Evolutionary conservation across 805 yeast genomes (phyloP).

Genomic region (Candida yuanshanica): DNA sequence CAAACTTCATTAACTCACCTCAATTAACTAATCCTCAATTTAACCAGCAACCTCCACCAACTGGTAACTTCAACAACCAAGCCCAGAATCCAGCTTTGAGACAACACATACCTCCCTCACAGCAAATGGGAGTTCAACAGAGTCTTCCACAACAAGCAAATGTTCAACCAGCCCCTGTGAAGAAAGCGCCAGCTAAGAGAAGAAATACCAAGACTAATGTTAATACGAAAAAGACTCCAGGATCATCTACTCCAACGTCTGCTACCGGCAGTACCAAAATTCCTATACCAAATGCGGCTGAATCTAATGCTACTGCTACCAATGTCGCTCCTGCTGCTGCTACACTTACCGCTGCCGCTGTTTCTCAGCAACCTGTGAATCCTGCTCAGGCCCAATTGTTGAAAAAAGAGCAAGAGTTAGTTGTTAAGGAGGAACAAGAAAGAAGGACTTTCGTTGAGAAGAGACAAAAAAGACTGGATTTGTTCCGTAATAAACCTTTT

Average conservation of each 20-base stretch:
- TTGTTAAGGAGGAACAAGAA: conserved; percentile 13
- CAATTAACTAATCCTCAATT: conserved; percentile 6
- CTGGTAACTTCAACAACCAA: conserved; percentile 5
- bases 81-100: not conserved
- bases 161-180: conserved; percentile 2
- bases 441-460: conserved; percentile 16
- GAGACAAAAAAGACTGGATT: conserved; percentile 18
- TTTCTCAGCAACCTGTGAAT: conserved; percentile 2
- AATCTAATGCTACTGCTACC: conserved; percentile 6
- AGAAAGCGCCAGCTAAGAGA: conserved; percentile 12
- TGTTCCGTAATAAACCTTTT: conserved; percentile 15
- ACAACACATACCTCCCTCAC: conserved; percentile 3
- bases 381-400: conserved; percentile 13
- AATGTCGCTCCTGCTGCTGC: conserved; percentile 2
- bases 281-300: conserved; percentile 4
- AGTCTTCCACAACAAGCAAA: not conserved
- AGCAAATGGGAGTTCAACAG: conserved; percentile 1
- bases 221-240: conserved; percentile 14
- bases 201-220: conserved; percentile 7
- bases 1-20: conserved; percentile 9
- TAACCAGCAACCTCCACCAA: conserved; percentile 4
- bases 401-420: conserved; percentile 23
- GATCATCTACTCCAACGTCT: conserved; percentile 10
- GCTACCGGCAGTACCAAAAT: conserved; percentile 9
- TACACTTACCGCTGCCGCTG: conserved; percentile 1